phyloP scores from a whole-genome alignment of 2,329 filamentous ascomycete species.

The Reticulascus tulasneorum region DNA sequence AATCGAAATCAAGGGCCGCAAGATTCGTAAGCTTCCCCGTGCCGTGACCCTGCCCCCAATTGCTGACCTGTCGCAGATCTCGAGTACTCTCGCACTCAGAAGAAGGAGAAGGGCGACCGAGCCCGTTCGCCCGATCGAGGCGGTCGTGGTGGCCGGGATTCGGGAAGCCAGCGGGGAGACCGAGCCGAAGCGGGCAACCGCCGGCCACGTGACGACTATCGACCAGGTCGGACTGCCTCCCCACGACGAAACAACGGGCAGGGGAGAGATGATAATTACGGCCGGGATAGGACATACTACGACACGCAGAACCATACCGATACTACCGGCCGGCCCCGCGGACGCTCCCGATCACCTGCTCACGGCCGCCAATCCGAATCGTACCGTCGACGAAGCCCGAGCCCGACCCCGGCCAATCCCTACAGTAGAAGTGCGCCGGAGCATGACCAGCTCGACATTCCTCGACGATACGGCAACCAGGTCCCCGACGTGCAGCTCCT shows the following conservation, averaged over 20 bases:
- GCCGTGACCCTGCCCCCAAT: not conserved
- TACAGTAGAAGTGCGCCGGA: slow-evolving; percentile 44
- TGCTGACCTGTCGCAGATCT: slow-evolving; percentile 55
- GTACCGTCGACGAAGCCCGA: slow-evolving; percentile 68
- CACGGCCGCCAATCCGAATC: slow-evolving; percentile 41
- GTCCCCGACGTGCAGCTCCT: slow-evolving; percentile 90
- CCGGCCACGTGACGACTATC: slow-evolving; percentile 59
- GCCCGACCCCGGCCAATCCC: slow-evolving; percentile 46
- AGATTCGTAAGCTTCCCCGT: slow-evolving; percentile 71
- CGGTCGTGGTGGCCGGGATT: slow-evolving; percentile 36
- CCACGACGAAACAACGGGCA: slow-evolving; percentile 54
- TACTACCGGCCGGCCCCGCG: slow-evolving; percentile 49
- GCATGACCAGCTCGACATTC: slow-evolving; percentile 64
- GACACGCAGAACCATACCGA: slow-evolving; percentile 32
- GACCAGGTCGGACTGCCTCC: slow-evolving; percentile 56
- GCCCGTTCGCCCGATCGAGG: slow-evolving; percentile 58
- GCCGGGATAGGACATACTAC: slow-evolving; percentile 39
- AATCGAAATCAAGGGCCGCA: slow-evolving; percentile 77
- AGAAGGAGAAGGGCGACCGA: slow-evolving; percentile 57
- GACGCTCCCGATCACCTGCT: slow-evolving; percentile 65
- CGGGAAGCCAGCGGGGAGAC: slow-evolving; percentile 35
- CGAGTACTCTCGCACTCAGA: slow-evolving; percentile 85
- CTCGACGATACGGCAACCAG: slow-evolving; percentile 66
- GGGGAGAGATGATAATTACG: slow-evolving; percentile 59
- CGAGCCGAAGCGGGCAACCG: slow-evolving; percentile 44